Conservation (phyloP, 1,139 yeast species). For the Barnettozyma hawaiiensis region DNA sequence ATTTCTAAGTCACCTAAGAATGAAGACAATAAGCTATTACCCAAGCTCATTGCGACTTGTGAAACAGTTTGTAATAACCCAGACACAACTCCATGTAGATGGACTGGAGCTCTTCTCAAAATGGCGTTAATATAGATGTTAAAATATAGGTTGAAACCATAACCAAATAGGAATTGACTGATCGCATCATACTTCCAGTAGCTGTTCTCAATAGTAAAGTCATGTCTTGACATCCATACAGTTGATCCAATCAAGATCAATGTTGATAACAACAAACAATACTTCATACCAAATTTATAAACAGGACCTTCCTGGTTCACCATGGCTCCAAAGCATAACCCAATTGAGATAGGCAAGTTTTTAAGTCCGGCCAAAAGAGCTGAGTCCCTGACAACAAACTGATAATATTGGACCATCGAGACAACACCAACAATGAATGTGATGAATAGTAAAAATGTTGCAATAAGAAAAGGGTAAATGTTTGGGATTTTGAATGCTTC, state of each 20-base stretch:
- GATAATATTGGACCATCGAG: conserved; percentile 17
- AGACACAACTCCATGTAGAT: conserved; percentile 13
- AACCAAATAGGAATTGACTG: conserved; percentile 18
- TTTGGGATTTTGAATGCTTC: conserved; percentile 20
- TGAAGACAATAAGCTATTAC: conserved; percentile 8
- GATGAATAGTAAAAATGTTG: conserved; percentile 13
- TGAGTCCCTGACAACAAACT: conserved; percentile 18
- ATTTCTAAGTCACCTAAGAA: conserved; percentile 6
- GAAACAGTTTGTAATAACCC: conserved; percentile 10
- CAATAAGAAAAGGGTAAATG: conserved; percentile 15
- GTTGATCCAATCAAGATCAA: conserved; percentile 14
- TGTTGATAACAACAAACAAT: conserved; percentile 18
- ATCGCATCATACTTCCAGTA: conserved; percentile 30
- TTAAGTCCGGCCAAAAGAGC: conserved; percentile 28
- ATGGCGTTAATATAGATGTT: conserved; percentile 8
- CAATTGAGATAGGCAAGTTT: conserved; percentile 22
- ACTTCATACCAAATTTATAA: conserved; percentile 17
- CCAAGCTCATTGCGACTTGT: conserved; percentile 11
- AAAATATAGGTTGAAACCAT: conserved; percentile 18
- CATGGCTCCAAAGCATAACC: conserved; percentile 7
- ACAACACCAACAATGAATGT: conserved; percentile 13
- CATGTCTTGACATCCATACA: conserved; percentile 25
- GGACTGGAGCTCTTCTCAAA: conserved; percentile 9
- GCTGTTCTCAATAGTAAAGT: conserved; percentile 15
- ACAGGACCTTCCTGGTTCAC: conserved; percentile 13